A percentile compares a stretch with the other conserved stretches of the same genome.
Evolutionary conservation across 208 protist genomes (phyloP).

Genomic region (Trypanosoma boissoni): DNA sequence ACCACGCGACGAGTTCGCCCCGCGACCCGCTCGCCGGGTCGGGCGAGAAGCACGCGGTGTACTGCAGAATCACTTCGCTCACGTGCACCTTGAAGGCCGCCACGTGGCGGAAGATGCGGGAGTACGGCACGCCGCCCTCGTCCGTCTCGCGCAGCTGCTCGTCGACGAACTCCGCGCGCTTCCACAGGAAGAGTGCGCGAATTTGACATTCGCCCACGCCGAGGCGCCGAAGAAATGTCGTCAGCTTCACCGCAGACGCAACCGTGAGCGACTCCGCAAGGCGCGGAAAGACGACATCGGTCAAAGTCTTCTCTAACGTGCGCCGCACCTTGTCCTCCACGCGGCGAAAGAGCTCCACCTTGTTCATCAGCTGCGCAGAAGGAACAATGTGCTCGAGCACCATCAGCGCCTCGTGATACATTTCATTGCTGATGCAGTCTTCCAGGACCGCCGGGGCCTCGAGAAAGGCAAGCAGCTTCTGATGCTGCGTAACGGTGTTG

Average conservation of each 20-base stretch:
- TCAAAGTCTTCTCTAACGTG: constrained; percentile 36
- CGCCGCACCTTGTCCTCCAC: constrained; percentile 18
- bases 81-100: constrained; percentile 79
- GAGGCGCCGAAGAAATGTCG: constrained; percentile 57
- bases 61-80: constrained; percentile 71
- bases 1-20: constrained; percentile 47
- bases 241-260: constrained; percentile 59
- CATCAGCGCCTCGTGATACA: constrained; percentile 80
- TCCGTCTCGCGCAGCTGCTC: constrained; percentile 44
- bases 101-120: constrained; percentile 54
- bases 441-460: constrained; percentile 63
- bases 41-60: constrained; percentile 64
- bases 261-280: constrained; percentile 58
- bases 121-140: constrained; percentile 40
- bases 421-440: constrained; percentile 63
- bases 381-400: constrained; percentile 66
- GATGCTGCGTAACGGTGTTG: constrained; percentile 48
- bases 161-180: constrained; percentile 41
- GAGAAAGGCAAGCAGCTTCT: constrained; percentile 64
- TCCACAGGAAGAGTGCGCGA: constrained; percentile 51
- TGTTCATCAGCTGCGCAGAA: constrained; percentile 22
- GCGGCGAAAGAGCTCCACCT: constrained; percentile 25
- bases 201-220: constrained; percentile 34
- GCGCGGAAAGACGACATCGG: constrained; percentile 52
- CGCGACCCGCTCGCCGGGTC: constrained; percentile 22